These are phyloP conservation scores for Mucor racemosus DNA, from an alignment of 371 early-diverging fungal genomes.

Conservation along the genomic window DNA sequence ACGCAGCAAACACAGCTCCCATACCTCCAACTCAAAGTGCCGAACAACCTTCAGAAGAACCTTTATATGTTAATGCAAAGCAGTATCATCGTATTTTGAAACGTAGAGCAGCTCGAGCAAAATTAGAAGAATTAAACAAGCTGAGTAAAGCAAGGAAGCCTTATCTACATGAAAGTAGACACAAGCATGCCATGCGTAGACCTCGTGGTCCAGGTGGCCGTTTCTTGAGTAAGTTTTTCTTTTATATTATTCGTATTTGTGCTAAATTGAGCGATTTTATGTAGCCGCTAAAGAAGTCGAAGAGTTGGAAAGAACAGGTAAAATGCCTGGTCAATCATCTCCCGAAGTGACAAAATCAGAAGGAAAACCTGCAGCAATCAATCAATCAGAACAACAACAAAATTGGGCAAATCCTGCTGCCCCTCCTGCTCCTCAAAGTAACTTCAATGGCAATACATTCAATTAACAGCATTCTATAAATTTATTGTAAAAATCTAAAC, in stretches of 20 bases:
- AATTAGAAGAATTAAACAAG: constrained; percentile 62
- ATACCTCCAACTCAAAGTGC: neutral
- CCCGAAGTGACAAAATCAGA: neutral
- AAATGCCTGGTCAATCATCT: constrained; percentile 24
- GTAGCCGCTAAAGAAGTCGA: constrained; percentile 59
- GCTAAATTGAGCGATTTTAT: neutral
- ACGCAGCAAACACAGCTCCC: neutral
- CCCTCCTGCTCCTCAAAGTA: neutral
- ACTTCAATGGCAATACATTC: neutral
- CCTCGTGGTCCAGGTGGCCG: constrained; percentile 91
- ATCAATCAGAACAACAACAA: neutral
- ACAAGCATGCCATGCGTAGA: constrained; percentile 94
- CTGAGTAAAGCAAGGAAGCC: constrained; percentile 63
- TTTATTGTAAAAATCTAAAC: neutral
- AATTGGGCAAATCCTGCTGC: neutral
- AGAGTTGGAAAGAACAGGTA: constrained; percentile 49
- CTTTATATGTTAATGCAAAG: constrained; percentile 73
- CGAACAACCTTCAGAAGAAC: constrained; percentile 15
- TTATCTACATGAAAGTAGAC: constrained; percentile 95
- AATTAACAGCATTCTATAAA: neutral
- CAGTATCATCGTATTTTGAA: constrained; percentile 93
- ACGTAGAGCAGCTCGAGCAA: constrained; percentile 78
- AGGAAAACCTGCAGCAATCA: neutral
- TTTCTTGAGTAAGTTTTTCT: constrained; percentile 59
- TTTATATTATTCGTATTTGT: neutral